phyloP scores from a whole-genome alignment of 2,329 filamentous ascomycete genomes.

The Phialophora macrospora region DNA sequence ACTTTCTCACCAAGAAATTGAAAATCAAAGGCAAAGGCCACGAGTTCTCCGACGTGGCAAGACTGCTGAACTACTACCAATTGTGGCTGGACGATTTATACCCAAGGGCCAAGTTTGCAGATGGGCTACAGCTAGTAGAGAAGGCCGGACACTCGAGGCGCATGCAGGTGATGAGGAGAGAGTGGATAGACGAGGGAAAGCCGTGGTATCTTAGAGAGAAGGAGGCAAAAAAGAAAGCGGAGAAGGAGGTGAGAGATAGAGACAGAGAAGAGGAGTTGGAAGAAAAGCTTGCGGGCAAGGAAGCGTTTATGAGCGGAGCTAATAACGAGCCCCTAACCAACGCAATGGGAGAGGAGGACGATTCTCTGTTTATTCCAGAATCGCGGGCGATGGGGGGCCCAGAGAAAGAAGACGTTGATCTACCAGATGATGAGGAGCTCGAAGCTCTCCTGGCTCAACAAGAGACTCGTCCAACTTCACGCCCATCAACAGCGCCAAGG shows the following conservation, averaged over 20 bases:
- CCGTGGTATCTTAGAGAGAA: constrained; percentile 38
- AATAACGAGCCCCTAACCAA: constrained; percentile 12
- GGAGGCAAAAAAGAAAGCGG: constrained; percentile 20
- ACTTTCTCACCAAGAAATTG: constrained; percentile 33
- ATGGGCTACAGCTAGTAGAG: constrained; percentile 87
- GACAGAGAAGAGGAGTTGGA: constrained; percentile 26
- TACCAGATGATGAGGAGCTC: constrained; percentile 34
- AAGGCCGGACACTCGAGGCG: constrained; percentile 86
- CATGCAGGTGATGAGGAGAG: constrained; percentile 73
- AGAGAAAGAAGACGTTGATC: constrained; percentile 1
- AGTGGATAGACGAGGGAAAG: constrained; percentile 79
- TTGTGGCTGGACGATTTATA: constrained; percentile 96
- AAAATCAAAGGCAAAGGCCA: constrained; percentile 88
- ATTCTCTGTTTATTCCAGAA: constrained; percentile 31
- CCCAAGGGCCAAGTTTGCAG: constrained; percentile 89
- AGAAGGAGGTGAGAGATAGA: constrained; percentile 21
- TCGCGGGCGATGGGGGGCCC: not conserved
- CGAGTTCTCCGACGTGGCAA: constrained; percentile 86
- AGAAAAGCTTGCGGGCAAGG: constrained; percentile 23
- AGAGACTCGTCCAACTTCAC: constrained; percentile 12
- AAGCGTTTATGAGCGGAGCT: not conserved
- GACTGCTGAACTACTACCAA: constrained; percentile 88
- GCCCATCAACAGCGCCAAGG: constrained; percentile 7
- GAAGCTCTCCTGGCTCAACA: constrained; percentile 36
- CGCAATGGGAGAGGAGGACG: constrained; percentile 15